Percentiles rank a stretch among this genome's conserved stretches.
Evolutionary conservation across 1,139 yeast genomes (phyloP).

Genomic region (Scheffersomyces titani): DNA sequence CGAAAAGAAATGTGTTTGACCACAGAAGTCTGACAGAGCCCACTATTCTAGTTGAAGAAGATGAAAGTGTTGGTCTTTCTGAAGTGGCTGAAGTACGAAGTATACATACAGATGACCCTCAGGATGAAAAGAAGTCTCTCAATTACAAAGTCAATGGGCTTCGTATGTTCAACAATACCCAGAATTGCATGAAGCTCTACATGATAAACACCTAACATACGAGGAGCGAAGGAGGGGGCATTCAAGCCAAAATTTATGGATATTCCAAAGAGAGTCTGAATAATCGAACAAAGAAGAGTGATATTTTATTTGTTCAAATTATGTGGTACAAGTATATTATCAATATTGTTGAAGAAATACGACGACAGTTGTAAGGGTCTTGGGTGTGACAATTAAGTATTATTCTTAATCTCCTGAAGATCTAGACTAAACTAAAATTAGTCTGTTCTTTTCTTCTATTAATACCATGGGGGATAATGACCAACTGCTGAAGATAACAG

Average conservation of each 20-base stretch:
- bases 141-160: conserved; percentile 9
- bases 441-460: background rate
- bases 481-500: background rate
- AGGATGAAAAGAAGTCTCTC: conserved; percentile 11
- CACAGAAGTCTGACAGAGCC: background rate
- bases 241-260: background rate
- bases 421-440: background rate
- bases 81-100: background rate
- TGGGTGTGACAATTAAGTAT: background rate
- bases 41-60: conserved; percentile 11
- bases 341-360: background rate
- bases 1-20: background rate
- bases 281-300: background rate
- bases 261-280: background rate
- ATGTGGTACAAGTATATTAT: background rate
- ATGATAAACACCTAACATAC: conserved; percentile 4
- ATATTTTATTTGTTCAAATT: too few species aligned
- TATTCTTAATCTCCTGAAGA: background rate
- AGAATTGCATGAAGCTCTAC: conserved; percentile 12
- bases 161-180: conserved; percentile 10
- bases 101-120: background rate
- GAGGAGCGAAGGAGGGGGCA: background rate
- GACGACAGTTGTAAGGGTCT: background rate
- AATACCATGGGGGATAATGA: background rate
- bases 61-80: background rate